Percentiles rank a stretch among this genome's conserved stretches.
Evolutionary conservation across 805 yeast genomes (phyloP).

Genomic region (Wickerhamiella siamensis): DNA sequence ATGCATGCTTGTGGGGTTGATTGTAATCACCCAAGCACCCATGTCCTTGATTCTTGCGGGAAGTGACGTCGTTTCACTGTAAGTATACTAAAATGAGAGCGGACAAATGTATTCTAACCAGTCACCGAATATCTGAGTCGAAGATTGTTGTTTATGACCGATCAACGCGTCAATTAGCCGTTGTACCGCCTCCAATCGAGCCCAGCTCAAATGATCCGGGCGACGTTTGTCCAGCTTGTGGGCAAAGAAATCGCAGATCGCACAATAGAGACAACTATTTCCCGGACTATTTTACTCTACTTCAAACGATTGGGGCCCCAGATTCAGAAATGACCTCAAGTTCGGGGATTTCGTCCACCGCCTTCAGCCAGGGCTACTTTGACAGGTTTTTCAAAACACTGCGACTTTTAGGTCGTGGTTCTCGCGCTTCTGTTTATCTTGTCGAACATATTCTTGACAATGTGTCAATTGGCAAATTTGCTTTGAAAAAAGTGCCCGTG

Average conservation of each 20-base stretch:
- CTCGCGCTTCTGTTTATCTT: constrained; percentile 70
- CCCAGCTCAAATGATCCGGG: background rate
- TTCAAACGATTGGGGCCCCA: constrained; percentile 1
- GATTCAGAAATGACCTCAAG: background rate
- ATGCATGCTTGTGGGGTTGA: too few relatives aligned
- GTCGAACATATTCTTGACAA: constrained; percentile 72
- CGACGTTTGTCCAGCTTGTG: constrained; percentile 6
- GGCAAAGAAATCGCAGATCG: background rate
- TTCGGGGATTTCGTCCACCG: constrained; percentile 17
- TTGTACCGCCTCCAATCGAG: constrained; percentile 1
- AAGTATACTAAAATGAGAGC: background rate
- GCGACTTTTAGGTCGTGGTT: constrained; percentile 60
- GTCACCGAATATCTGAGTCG: constrained; percentile 6
- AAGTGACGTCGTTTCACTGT: constrained; percentile 4
- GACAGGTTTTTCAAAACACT: constrained; percentile 46
- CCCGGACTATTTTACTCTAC: constrained; percentile 5
- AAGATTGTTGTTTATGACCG: constrained; percentile 7
- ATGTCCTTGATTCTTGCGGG: constrained; percentile 3
- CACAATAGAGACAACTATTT: background rate
- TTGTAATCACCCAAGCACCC: background rate
- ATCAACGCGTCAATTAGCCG: constrained; percentile 3
- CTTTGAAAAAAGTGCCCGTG: constrained; percentile 70
- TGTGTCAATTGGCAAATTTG: constrained; percentile 61
- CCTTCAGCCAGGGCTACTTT: constrained; percentile 76
- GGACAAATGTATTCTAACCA: constrained; percentile 1